Conservation (phyloP, 1,139 yeast genomes). For the Hyphopichia burtonii region DNA sequence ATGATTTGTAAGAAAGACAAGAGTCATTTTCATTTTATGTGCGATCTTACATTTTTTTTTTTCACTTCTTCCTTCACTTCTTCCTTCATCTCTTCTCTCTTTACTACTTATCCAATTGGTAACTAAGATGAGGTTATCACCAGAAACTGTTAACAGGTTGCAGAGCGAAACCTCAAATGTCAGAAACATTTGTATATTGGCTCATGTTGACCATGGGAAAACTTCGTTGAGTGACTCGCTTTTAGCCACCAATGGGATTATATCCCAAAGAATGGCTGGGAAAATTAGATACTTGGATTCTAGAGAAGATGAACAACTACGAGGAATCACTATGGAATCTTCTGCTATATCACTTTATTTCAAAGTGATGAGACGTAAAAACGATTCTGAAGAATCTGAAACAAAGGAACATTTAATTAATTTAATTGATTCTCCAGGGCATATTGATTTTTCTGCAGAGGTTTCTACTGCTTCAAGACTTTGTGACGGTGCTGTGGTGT, state of each 20-base stretch:
- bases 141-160: conserved; percentile 61
- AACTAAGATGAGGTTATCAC: conserved; percentile 47
- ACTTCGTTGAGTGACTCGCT: conserved; percentile 92
- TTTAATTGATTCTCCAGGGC: conserved; percentile 97
- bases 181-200: conserved; percentile 90
- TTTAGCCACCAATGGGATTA: conserved; percentile 92
- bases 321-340: conserved; percentile 98
- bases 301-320: conserved; percentile 89
- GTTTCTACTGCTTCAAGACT: conserved; percentile 93
- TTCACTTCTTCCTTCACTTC: neutral
- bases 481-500: conserved; percentile 94
- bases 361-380: conserved; percentile 52
- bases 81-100: neutral
- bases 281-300: conserved; percentile 91
- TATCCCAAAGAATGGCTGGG: conserved; percentile 93
- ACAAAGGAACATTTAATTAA: conserved; percentile 79
- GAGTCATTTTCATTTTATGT: too few relatives aligned
- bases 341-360: conserved; percentile 89
- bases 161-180: conserved; percentile 71
- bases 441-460: conserved; percentile 93
- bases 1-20: too few relatives aligned
- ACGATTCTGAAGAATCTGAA: conserved; percentile 31
- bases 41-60: neutral
- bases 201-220: conserved; percentile 99
- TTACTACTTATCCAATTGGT: neutral